A percentile compares a stretch with the other conserved stretches of the same genome.
Evolutionary conservation across 257 asterid species (phyloP).

Genomic region (Solanum lycopersicoides): DNA sequence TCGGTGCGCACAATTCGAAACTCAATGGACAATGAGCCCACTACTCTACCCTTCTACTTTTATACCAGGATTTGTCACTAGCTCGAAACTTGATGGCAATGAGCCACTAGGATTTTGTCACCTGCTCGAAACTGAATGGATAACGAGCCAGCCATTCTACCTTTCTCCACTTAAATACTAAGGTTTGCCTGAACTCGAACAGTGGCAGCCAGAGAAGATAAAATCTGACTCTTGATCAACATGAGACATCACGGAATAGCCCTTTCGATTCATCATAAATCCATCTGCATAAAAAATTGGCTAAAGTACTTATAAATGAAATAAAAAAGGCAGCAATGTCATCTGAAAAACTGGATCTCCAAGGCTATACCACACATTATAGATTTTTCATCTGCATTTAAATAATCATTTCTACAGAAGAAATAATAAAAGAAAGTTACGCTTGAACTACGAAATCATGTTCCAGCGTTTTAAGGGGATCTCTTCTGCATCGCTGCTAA

Average conservation of each 20-base stretch:
- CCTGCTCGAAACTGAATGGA: background rate
- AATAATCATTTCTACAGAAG: background rate
- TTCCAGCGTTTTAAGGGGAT: background rate
- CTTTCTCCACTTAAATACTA: background rate
- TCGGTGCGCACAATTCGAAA: background rate
- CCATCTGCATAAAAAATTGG: conserved; percentile 40
- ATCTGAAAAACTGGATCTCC: background rate
- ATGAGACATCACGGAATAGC: conserved; percentile 54
- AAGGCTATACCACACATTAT: background rate
- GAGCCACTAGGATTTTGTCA: background rate
- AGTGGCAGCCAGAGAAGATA: background rate
- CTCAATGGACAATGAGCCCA: background rate
- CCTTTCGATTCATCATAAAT: conserved; percentile 70
- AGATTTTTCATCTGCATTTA: background rate
- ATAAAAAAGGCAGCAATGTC: background rate
- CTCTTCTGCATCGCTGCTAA: background rate
- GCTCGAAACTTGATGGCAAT: background rate
- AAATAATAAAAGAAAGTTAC: background rate
- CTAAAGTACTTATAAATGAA: background rate
- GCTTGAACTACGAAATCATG: background rate
- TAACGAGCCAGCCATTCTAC: background rate
- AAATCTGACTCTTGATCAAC: conserved; percentile 12
- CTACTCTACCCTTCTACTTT: background rate
- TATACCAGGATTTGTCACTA: background rate
- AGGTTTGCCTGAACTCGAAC: background rate